A percentile compares a stretch with the other conserved stretches of the same genome.
Conservation (phyloP, 192 early-diverging fungal genomes). For the Chytriomyces sp. region DNA sequence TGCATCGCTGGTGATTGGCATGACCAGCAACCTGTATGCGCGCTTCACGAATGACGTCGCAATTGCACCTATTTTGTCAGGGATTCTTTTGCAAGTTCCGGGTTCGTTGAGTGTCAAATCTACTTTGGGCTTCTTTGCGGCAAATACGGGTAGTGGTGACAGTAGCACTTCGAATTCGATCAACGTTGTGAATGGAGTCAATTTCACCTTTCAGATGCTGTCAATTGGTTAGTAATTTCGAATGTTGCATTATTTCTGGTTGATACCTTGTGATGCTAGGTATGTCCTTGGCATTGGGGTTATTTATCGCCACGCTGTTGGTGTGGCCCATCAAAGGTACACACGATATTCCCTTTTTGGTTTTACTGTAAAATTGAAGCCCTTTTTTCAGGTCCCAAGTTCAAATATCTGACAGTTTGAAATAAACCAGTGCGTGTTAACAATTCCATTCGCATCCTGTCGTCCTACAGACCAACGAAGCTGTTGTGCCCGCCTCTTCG, state of each 20-base stretch:
- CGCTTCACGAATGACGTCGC: slow-evolving; percentile 73
- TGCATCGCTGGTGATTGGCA: slow-evolving; percentile 77
- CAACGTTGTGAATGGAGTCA: slow-evolving; percentile 28
- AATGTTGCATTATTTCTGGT: no score
- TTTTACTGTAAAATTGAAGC: no score
- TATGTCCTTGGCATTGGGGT: slow-evolving; percentile 34
- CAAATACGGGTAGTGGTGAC: background rate
- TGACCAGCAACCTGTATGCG: slow-evolving; percentile 75
- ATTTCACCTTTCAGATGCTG: slow-evolving; percentile 46
- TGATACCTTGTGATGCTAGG: slow-evolving; percentile 30
- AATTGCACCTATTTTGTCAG: slow-evolving; percentile 80
- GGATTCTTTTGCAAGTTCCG: slow-evolving; percentile 80
- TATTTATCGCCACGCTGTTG: slow-evolving; percentile 45
- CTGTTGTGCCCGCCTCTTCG: no score
- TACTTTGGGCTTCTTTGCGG: slow-evolving; percentile 61
- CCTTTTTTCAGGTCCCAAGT: no score
- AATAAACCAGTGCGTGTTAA: no score
- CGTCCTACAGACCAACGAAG: no score
- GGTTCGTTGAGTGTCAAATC: slow-evolving; percentile 72
- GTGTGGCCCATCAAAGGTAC: slow-evolving; percentile 41
- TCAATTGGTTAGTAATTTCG: no score
- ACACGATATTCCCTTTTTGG: no score
- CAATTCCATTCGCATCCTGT: no score
- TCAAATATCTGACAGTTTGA: slow-evolving; percentile 11
- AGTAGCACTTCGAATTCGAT: background rate